These are phyloP conservation scores for Mycosphaerella sp. DNA, from an alignment of 2,329 filamentous ascomycete species.

Conservation along the genomic window DNA sequence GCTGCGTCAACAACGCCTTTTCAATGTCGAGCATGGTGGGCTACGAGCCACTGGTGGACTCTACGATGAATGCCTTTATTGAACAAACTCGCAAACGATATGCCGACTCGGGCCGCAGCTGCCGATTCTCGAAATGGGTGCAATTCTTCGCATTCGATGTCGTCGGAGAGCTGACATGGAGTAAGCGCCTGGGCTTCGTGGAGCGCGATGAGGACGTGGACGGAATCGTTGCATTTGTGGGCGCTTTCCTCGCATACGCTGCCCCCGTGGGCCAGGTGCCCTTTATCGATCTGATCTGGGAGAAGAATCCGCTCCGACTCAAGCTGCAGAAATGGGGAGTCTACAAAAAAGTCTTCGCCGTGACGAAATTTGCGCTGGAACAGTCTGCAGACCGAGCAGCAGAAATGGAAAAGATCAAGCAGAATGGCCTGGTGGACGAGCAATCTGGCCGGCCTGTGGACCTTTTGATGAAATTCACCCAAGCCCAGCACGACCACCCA, in stretches of 20 bases:
- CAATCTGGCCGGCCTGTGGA: slow-evolving; percentile 45
- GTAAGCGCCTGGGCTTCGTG: slow-evolving; percentile 67
- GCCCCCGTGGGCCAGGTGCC: slow-evolving; percentile 70
- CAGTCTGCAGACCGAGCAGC: slow-evolving; percentile 60
- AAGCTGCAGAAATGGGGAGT: slow-evolving; percentile 61
- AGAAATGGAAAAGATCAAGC: slow-evolving; percentile 45
- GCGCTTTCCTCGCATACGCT: slow-evolving; percentile 61
- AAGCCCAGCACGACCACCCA: slow-evolving; percentile 59
- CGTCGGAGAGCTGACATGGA: slow-evolving; percentile 70
- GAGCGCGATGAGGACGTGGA: slow-evolving; percentile 69
- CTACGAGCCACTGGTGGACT: slow-evolving; percentile 75
- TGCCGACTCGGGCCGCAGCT: slow-evolving; percentile 40
- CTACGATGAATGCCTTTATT: slow-evolving; percentile 65
- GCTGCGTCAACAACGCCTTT: slow-evolving; percentile 70
- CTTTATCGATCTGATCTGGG: slow-evolving; percentile 59
- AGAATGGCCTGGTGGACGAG: slow-evolving; percentile 35
- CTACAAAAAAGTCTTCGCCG: slow-evolving; percentile 62
- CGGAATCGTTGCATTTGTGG: slow-evolving; percentile 61
- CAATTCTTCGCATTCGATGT: slow-evolving; percentile 80
- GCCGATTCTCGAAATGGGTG: slow-evolving; percentile 65
- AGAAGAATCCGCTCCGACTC: slow-evolving; percentile 69
- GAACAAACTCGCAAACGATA: slow-evolving; percentile 42
- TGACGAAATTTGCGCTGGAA: slow-evolving; percentile 63
- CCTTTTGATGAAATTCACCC: slow-evolving; percentile 65
- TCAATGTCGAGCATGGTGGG: slow-evolving; percentile 70